Evolutionary conservation across 345 rosid species (phyloP).

Genomic region (Dimocarpus longan): DNA sequence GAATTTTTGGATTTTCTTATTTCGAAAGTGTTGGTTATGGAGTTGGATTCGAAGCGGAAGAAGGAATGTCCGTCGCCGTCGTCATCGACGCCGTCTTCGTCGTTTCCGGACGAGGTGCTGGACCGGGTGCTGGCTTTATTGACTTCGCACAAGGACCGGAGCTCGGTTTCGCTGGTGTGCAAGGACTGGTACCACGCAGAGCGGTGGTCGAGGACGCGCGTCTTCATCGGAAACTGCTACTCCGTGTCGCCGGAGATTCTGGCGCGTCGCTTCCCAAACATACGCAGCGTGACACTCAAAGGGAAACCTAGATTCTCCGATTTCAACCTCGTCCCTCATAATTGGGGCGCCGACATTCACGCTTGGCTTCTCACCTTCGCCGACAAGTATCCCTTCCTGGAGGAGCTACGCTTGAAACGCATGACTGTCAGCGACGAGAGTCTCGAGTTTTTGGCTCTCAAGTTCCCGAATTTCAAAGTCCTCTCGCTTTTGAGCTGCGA

Average conservation of each 20-base stretch:
- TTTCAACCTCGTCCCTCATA: conserved; percentile 62
- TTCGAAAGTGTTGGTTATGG: conserved; percentile 15
- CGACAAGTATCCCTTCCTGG: conserved; percentile 49
- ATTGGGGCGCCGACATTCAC: conserved; percentile 72
- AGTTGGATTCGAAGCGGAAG: conserved; percentile 33
- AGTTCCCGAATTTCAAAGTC: conserved; percentile 50
- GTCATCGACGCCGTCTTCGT: conserved; percentile 24
- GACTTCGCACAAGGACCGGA: conserved; percentile 54
- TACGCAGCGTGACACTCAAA: conserved; percentile 59
- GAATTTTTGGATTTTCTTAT: not conserved
- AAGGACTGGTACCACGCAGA: conserved; percentile 70
- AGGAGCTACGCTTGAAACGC: conserved; percentile 67
- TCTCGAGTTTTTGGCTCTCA: conserved; percentile 54
- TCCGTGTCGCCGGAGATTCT: conserved; percentile 66
- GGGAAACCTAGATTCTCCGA: conserved; percentile 79
- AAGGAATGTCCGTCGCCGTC: conserved; percentile 29
- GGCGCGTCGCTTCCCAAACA: conserved; percentile 54
- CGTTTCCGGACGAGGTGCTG: conserved; percentile 66
- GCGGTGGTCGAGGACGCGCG: conserved; percentile 57
- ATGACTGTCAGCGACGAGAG: conserved; percentile 68
- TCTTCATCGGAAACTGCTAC: conserved; percentile 77
- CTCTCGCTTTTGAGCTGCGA: conserved; percentile 69
- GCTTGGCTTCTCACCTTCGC: conserved; percentile 65
- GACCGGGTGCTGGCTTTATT: conserved; percentile 55
- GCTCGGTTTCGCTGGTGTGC: conserved; percentile 63